Evolutionary conservation across 2,329 filamentous ascomycete species (phyloP).

Genomic region (Neonectria hederae): DNA sequence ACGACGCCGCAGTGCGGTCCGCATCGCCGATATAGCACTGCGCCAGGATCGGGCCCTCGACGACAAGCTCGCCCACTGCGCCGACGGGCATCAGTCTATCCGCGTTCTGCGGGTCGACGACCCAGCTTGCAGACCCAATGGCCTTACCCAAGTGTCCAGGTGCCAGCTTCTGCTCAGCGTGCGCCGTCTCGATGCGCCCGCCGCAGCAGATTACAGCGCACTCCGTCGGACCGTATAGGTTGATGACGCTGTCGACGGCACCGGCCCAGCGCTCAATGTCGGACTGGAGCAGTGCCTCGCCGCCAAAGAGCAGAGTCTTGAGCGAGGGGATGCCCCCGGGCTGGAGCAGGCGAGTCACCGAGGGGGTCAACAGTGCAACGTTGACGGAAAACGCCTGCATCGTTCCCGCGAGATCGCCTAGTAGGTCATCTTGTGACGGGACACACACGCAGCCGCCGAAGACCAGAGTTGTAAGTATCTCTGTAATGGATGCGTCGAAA

Average conservation of each 20-base stretch:
- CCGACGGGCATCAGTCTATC: slow-evolving; percentile 3
- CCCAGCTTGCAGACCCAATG: slow-evolving; percentile 7
- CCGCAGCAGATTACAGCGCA: slow-evolving; percentile 16
- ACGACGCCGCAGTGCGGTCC: neutral
- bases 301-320: slow-evolving; percentile 10
- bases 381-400: slow-evolving; percentile 14
- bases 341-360: slow-evolving; percentile 10
- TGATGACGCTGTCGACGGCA: neutral
- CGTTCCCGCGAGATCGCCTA: neutral
- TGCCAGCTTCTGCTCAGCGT: too few species aligned
- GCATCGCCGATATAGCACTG: neutral
- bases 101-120: slow-evolving; percentile 18
- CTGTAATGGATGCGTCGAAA: slow-evolving; percentile 21
- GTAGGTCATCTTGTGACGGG: slow-evolving; percentile 3
- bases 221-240: slow-evolving; percentile 20
- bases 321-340: slow-evolving; percentile 10
- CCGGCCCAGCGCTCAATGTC: slow-evolving; percentile 14
- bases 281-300: neutral
- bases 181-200: neutral
- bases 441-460: slow-evolving; percentile 20
- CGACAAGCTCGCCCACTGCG: slow-evolving; percentile 7
- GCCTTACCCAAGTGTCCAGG: slow-evolving; percentile 5
- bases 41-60: slow-evolving; percentile 19
- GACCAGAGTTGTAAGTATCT: slow-evolving; percentile 20
- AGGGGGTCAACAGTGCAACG: slow-evolving; percentile 16